Conservation (phyloP, 441 rosid genomes). For the Erodium chrysanthum region DNA sequence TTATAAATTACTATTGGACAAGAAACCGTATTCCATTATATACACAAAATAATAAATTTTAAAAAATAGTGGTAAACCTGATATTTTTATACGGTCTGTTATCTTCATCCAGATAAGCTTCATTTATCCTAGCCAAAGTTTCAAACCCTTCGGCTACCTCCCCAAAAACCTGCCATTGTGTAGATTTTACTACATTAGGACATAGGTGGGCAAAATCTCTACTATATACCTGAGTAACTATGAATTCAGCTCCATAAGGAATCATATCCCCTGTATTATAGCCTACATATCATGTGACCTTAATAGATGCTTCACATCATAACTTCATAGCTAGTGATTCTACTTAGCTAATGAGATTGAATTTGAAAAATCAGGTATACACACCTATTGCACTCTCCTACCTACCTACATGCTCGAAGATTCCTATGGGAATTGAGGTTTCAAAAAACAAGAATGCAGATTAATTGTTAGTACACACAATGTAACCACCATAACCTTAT, state of each 20-base stretch:
- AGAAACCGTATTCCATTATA: slow-evolving; percentile 8
- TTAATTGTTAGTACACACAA: neutral
- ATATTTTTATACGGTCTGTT: slow-evolving; percentile 73
- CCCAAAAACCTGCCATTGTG: slow-evolving; percentile 63
- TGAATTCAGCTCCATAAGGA: neutral
- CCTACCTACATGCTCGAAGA: neutral
- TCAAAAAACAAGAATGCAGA: neutral
- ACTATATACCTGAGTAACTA: neutral
- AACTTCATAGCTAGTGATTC: neutral
- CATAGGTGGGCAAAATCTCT: neutral
- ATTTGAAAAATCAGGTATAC: neutral
- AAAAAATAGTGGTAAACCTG: slow-evolving; percentile 31
- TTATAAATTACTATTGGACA: neutral
- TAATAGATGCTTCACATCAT: neutral
- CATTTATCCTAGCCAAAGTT: slow-evolving; percentile 73
- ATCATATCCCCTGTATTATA: neutral
- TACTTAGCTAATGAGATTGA: neutral
- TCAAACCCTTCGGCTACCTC: slow-evolving; percentile 92
- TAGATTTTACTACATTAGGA: neutral
- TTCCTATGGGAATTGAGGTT: neutral
- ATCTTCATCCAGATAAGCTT: slow-evolving; percentile 79
- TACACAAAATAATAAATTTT: neutral
- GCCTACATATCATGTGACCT: neutral
- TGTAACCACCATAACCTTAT: neutral
- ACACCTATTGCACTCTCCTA: neutral